Evolutionary conservation across 2,329 filamentous ascomycete species (phyloP), one percentile per base, ranked within the genome.

Genomic region (Penicillium sp.): DNA sequence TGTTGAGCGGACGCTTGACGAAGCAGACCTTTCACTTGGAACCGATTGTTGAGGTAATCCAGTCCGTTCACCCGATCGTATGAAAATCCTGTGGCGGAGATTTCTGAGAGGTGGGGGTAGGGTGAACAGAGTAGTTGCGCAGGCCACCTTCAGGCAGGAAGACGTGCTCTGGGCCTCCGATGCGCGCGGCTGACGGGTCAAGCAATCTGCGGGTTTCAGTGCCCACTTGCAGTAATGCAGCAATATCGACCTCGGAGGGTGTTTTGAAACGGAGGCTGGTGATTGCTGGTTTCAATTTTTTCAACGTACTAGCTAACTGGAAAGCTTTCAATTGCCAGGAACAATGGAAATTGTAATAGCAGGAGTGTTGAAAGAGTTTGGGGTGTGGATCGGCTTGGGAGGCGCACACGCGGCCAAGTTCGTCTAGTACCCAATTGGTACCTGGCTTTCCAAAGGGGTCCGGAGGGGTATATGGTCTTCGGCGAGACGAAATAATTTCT

Each of bases 1-100:
- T 74, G 55, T 63, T 73, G 62, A 63, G 64, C 60, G 53, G 60
- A 62, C 57, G 46, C 70, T 48, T 29, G 67, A 46, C 27, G 26
- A 35, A 31, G 41, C 41, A 53, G 24, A 39, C 35, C 49, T 33
- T 53, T 53, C 27, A 33, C 41, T 33, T 21, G 31, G 27, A 33
- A 16, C 19, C 26, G 41, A 27, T 27, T 16, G 5, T 13, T 19
- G 22, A 29, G 48, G 33, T 8, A 50, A 35, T 46, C 31, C 11
- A 14, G 33, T 48, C 29, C 51, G 47, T 48, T 59, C 53, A 51
- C 49, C 43, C 55, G 14, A 45, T 50, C 47, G 46, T 37, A 50
- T 9, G 21, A 50, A 35, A 41, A 50, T 41, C 5, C 21, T 22
- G 48, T 11, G 33, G 33, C n/a, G 22, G 14, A 19, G 22, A 19